A percentile compares a stretch with the other conserved stretches of the same genome.
Conservation (phyloP, 106 monocot genomes). For the Chionographis japonica region DNA sequence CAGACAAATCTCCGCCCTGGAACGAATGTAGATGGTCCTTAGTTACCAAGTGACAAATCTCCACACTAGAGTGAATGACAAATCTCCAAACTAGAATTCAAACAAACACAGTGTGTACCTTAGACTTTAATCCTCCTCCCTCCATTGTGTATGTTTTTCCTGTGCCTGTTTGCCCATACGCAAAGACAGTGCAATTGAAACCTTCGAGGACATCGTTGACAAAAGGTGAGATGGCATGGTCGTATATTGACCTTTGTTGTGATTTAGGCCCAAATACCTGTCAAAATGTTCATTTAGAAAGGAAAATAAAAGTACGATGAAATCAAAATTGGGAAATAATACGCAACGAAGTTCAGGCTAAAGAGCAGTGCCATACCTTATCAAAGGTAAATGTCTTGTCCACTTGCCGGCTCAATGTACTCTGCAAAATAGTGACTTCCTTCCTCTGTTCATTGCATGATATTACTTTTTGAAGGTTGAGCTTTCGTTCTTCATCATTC, state of each 20-base stretch:
- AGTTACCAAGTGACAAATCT: neutral
- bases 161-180: conserved; percentile 79
- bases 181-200: conserved; percentile 80
- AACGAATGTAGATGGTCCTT: neutral
- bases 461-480: conserved; percentile 45
- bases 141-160: conserved; percentile 88
- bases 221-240: conserved; percentile 51
- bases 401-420: conserved; percentile 31
- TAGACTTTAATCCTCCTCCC: conserved; percentile 45
- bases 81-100: neutral
- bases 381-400: conserved; percentile 70
- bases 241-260: conserved; percentile 61
- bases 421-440: conserved; percentile 49
- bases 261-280: conserved; percentile 75
- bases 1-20: conserved; percentile 40
- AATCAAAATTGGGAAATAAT: neutral
- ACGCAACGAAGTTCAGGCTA: neutral
- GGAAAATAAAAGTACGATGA: conserved; percentile 3
- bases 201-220: conserved; percentile 67
- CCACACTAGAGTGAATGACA: neutral
- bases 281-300: neutral
- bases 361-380: conserved; percentile 34
- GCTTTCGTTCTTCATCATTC: conserved; percentile 49
- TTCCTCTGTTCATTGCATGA: conserved; percentile 55
- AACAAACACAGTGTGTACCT: conserved; percentile 24